Evolutionary conservation across 116 monocot species (phyloP).

Genomic region (Phalaenopsis hybrid): DNA sequence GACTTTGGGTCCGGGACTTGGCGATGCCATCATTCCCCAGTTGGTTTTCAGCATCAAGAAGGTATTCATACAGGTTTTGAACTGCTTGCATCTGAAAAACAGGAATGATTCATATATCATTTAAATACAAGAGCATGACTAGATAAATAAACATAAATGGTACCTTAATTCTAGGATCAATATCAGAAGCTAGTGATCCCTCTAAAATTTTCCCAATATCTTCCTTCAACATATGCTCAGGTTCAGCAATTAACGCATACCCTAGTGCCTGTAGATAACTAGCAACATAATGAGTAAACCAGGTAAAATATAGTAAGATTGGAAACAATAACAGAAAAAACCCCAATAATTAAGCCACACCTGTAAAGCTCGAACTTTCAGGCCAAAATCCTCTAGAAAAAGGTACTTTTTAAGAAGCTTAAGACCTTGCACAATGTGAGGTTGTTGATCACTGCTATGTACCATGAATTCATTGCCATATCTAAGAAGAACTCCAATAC

Average conservation of each 20-base stretch:
- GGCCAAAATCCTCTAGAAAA: conserved; percentile 70
- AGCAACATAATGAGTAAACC: not conserved
- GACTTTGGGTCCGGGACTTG: conserved; percentile 19
- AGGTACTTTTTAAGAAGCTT: conserved; percentile 70
- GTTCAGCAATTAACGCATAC: conserved; percentile 75
- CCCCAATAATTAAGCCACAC: conserved; percentile 19
- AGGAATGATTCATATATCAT: conserved; percentile 4
- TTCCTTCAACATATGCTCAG: conserved; percentile 84
- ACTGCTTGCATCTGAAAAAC: conserved; percentile 70
- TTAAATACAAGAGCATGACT: not conserved
- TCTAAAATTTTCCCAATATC: conserved; percentile 71
- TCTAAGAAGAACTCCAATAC: conserved; percentile 76
- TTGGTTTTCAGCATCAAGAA: conserved; percentile 83
- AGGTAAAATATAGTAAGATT: not conserved
- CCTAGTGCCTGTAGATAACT: conserved; percentile 68
- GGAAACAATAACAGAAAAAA: not conserved
- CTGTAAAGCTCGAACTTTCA: conserved; percentile 91
- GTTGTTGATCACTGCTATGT: conserved; percentile 24
- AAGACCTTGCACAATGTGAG: conserved; percentile 43
- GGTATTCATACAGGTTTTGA: conserved; percentile 92
- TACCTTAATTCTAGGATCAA: conserved; percentile 80
- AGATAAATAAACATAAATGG: conserved; percentile 5
- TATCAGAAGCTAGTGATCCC: conserved; percentile 55
- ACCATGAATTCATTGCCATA: conserved; percentile 60
- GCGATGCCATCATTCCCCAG: conserved; percentile 33